phyloP scores from a whole-genome alignment of 352 stramenopile genomes.

The Discostella stelligera region DNA sequence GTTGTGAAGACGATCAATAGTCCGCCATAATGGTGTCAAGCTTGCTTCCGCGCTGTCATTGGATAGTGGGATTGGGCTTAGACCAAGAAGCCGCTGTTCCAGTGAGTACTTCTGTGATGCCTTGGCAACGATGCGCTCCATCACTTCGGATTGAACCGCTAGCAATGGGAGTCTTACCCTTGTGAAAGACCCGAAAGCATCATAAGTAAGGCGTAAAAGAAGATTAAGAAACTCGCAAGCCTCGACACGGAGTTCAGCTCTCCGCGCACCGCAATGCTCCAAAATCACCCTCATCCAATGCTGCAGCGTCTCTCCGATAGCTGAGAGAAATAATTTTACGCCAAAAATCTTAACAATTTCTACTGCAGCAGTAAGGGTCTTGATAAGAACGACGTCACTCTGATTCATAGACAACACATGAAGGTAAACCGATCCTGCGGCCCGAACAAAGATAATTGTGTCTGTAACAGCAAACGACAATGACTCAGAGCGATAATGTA shows the following conservation, averaged over 20 bases:
- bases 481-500: conserved; percentile 31
- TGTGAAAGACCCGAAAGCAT: conserved; percentile 81
- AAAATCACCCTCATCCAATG: conserved; percentile 83
- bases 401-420: conserved; percentile 69
- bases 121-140: conserved; percentile 82
- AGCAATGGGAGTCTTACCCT: conserved; percentile 77
- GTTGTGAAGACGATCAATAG: conserved; percentile 79
- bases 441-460: conserved; percentile 81
- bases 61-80: conserved; percentile 64
- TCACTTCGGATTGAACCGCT: conserved; percentile 81
- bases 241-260: conserved; percentile 74
- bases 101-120: conserved; percentile 67
- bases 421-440: conserved; percentile 79
- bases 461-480: conserved; percentile 64
- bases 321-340: conserved; percentile 81
- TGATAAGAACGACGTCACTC: conserved; percentile 75
- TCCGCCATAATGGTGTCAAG: conserved; percentile 78
- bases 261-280: conserved; percentile 78
- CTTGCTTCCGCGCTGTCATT: conserved; percentile 79
- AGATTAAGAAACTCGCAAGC: conserved; percentile 81
- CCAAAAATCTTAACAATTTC: conserved; percentile 84
- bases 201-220: conserved; percentile 78
- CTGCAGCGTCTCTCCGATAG: conserved; percentile 82
- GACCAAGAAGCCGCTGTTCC: conserved; percentile 63
- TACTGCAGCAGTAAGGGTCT: conserved; percentile 71